Evolutionary conservation across 164 flowering plant species (phyloP), one percentile per base, ranked within the genome.

Genomic region (Paratinospora sagittata): DNA sequence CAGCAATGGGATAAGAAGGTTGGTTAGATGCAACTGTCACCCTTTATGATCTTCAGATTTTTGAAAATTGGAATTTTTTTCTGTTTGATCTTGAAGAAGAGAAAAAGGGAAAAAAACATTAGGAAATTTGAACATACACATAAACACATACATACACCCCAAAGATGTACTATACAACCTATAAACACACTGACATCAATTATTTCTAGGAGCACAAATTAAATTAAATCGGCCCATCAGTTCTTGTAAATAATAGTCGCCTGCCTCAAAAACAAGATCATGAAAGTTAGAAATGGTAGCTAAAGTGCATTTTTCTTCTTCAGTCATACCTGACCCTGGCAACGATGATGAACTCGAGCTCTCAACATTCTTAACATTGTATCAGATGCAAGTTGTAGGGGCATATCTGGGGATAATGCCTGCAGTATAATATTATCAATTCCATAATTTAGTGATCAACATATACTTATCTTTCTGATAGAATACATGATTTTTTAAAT

Each of bases 361-460:
- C 90, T 91, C 78, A 92, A 74, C 90, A 92, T 87, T 82, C 93
- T 87, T 72, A 88, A 75, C 73, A 95, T 79, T 68, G 97, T 95
- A 34, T 91, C 96, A 9, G 99, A 88, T 13, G 99, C 98, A 75
- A 95, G 96, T 73, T 90, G 90, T 39, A 95, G 88, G 26, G 99
- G 99, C 93, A 92, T 92, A 65, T 95, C 91, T 2, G 94, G 87
- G n/a, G 99, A 92, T 77, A 95, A 78, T 68, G 85, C 84, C 98
- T 94, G 93, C 80, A 81, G 73, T 24, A 73, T 19, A 70, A 77
- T 74, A 72, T 55, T 62, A 36, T 27, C 34, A 49, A 57, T 37
- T 27, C 61, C 65, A 52, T 33, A 52, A 16, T 52, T 52, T 16
- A 52, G 58, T 52, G 58, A 52, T 52, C 14, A 52, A 52, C n/a